These are phyloP conservation scores for Myxozyma mucilagina DNA, from an alignment of 805 yeast species.

Conservation along the genomic window DNA sequence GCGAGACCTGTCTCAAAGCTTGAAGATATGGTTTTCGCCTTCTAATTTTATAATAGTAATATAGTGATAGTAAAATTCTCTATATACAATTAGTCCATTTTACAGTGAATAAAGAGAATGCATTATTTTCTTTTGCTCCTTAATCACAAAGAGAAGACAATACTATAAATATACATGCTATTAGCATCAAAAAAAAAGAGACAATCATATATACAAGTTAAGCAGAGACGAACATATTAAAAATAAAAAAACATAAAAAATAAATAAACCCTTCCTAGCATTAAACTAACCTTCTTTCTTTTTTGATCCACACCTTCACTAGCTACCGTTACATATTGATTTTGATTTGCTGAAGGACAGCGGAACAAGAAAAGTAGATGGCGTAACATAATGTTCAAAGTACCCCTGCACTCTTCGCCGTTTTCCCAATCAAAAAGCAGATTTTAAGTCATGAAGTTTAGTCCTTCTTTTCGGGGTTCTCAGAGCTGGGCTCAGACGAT, in stretches of 20 bases:
- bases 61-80: neutral
- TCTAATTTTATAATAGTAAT: conserved; percentile 45
- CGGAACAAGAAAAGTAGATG: too few relatives aligned
- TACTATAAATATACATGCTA: too few relatives aligned
- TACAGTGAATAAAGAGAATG: neutral
- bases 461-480: conserved; percentile 28
- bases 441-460: conserved; percentile 4
- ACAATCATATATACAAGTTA: neutral
- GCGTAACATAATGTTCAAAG: too few relatives aligned
- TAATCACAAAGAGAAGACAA: too few relatives aligned
- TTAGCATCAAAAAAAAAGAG: neutral
- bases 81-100: neutral
- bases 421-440: neutral
- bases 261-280: conserved; percentile 1
- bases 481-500: conserved; percentile 12
- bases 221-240: neutral
- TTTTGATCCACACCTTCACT: neutral
- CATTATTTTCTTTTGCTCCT: neutral
- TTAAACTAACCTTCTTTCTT: neutral
- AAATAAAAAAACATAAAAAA: neutral
- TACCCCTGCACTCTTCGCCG: neutral
- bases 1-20: conserved; percentile 86
- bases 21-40: conserved; percentile 87
- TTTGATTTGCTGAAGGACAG: too few relatives aligned
- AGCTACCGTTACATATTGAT: neutral